These are phyloP conservation scores for Calonectria pteridis DNA, from an alignment of 2,329 filamentous ascomycete genomes.

Conservation along the genomic window DNA sequence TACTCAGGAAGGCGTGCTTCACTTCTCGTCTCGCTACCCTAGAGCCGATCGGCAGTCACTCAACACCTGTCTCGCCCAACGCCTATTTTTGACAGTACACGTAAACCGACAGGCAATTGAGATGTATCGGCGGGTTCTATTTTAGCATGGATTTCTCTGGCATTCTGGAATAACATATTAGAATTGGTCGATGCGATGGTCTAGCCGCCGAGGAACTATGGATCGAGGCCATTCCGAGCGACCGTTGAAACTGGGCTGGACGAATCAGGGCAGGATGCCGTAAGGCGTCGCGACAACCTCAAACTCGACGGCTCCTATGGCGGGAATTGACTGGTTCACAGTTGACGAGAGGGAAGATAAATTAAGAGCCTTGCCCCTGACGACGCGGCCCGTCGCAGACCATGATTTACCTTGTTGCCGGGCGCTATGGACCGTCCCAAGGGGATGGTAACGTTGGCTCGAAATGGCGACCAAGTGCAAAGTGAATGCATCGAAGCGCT, in stretches of 20 bases:
- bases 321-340: neutral
- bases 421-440: neutral
- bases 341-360: neutral
- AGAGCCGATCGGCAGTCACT: neutral
- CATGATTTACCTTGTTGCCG: neutral
- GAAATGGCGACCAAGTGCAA: slow-evolving; percentile 10
- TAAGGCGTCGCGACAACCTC: slow-evolving; percentile 2
- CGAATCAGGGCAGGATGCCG: neutral
- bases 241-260: neutral
- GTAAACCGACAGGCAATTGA: neutral
- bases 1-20: neutral
- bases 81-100: neutral
- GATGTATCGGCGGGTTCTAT: neutral
- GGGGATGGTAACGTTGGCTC: slow-evolving; percentile 8
- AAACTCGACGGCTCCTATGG: neutral
- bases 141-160: neutral
- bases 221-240: neutral
- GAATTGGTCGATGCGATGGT: neutral
- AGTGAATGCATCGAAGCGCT: neutral
- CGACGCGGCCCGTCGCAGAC: neutral
- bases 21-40: neutral
- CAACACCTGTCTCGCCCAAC: neutral
- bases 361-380: neutral
- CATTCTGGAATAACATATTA: neutral
- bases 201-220: neutral